A percentile compares a stretch with the other conserved stretches of the same genome.
Conservation (phyloP, 345 rosid species). For the Schrenkiella parvula region DNA sequence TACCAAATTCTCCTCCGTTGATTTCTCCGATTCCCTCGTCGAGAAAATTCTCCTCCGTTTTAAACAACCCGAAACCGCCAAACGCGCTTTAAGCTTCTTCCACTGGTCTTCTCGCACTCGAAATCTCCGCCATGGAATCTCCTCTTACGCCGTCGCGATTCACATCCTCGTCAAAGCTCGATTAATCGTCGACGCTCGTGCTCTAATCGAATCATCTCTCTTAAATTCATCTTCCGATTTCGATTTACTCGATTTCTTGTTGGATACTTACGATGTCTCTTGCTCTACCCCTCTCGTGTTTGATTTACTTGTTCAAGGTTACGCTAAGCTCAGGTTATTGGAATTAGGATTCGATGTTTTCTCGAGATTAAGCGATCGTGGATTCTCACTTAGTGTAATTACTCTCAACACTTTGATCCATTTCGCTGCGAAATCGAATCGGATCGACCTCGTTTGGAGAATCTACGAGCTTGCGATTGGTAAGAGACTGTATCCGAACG, state of each 20-base stretch:
- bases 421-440: slow-evolving; percentile 51
- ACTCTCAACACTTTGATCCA: slow-evolving; percentile 60
- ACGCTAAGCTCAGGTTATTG: slow-evolving; percentile 54
- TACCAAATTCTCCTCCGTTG: slow-evolving; percentile 34
- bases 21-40: slow-evolving; percentile 40
- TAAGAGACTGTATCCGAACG: slow-evolving; percentile 50
- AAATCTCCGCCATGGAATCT: slow-evolving; percentile 42
- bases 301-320: slow-evolving; percentile 61
- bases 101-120: slow-evolving; percentile 61
- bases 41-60: slow-evolving; percentile 52
- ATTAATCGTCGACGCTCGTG: slow-evolving; percentile 58
- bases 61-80: slow-evolving; percentile 58
- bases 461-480: slow-evolving; percentile 59
- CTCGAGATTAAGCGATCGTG: slow-evolving; percentile 40
- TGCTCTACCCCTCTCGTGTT: slow-evolving; percentile 53
- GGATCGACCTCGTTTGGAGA: slow-evolving; percentile 51
- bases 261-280: slow-evolving; percentile 39
- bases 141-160: slow-evolving; percentile 51
- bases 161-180: slow-evolving; percentile 55
- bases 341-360: slow-evolving; percentile 63
- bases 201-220: slow-evolving; percentile 54
- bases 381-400: slow-evolving; percentile 48
- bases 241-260: slow-evolving; percentile 44
- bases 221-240: slow-evolving; percentile 27
- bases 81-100: slow-evolving; percentile 66